Conservation (phyloP, 306 rosid species). For the Dalbergia cochinchinensis region DNA sequence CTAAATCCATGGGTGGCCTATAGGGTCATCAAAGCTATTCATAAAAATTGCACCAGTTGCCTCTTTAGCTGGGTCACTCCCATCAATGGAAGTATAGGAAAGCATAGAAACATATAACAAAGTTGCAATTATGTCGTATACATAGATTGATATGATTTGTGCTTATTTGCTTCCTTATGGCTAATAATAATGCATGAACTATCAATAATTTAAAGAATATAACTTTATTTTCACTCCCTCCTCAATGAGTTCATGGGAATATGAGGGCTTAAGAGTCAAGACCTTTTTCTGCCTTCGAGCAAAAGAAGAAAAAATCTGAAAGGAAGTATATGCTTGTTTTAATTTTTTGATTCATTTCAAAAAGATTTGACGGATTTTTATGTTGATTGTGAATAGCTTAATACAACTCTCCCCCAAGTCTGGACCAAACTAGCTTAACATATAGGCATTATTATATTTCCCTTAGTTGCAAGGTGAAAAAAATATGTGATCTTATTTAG, state of each 20-base stretch:
- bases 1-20: background rate
- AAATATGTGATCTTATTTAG: too few relatives aligned
- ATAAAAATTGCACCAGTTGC: background rate
- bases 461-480: too few relatives aligned
- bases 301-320: too few relatives aligned
- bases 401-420: too few relatives aligned
- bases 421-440: too few relatives aligned
- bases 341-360: too few relatives aligned
- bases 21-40: background rate
- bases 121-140: constrained; percentile 10
- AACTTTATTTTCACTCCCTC: background rate
- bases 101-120: constrained; percentile 7
- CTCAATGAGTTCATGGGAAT: background rate
- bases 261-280: background rate
- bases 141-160: background rate
- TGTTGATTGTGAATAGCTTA: too few relatives aligned
- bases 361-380: too few relatives aligned
- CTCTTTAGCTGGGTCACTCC: background rate
- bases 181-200: constrained; percentile 3
- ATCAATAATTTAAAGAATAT: background rate
- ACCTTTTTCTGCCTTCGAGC: too few relatives aligned
- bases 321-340: too few relatives aligned
- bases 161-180: background rate
- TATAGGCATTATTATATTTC: too few relatives aligned
- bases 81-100: background rate